phyloP scores from a whole-genome alignment of 116 monocot species.

The Thalassia testudinum region DNA sequence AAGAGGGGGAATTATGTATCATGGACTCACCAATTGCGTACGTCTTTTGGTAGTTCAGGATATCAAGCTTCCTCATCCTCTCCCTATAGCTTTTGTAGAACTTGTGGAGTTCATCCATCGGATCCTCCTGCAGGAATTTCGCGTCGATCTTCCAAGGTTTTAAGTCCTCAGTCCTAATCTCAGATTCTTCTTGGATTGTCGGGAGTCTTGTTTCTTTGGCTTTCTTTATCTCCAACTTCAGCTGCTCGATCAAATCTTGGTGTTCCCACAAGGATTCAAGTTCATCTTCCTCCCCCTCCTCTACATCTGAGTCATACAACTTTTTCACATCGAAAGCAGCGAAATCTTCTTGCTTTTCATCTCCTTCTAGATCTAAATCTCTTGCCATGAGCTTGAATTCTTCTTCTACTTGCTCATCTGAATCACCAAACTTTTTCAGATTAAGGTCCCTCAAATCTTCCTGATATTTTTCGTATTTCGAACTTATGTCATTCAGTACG shows the following conservation, averaged over 20 bases:
- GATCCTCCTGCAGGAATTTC: constrained; percentile 41
- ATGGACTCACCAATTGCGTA: constrained; percentile 84
- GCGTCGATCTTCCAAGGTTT: constrained; percentile 42
- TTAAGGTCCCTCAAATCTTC: no score
- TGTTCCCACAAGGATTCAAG: constrained; percentile 75
- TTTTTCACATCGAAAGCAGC: not conserved
- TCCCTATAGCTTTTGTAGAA: constrained; percentile 80
- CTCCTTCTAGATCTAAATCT: not conserved
- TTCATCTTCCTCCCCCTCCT: constrained; percentile 48
- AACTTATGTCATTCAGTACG: no score
- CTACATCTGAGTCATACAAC: not conserved
- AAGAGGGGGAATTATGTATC: not conserved
- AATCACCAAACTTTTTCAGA: no score
- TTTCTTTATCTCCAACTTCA: constrained; percentile 62
- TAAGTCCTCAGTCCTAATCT: constrained; percentile 31
- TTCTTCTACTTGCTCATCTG: no score
- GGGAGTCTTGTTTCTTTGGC: constrained; percentile 40
- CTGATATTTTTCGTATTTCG: no score
- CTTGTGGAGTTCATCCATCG: constrained; percentile 63
- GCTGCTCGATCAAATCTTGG: constrained; percentile 73
- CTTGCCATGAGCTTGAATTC: not conserved
- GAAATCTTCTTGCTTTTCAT: not conserved
- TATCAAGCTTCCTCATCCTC: constrained; percentile 89
- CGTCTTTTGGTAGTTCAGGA: constrained; percentile 87
- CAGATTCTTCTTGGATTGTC: constrained; percentile 60